These are phyloP conservation scores for Xerocomellus amylosporus DNA, from an alignment of 768 basidiomycete species.

Conservation along the genomic window DNA sequence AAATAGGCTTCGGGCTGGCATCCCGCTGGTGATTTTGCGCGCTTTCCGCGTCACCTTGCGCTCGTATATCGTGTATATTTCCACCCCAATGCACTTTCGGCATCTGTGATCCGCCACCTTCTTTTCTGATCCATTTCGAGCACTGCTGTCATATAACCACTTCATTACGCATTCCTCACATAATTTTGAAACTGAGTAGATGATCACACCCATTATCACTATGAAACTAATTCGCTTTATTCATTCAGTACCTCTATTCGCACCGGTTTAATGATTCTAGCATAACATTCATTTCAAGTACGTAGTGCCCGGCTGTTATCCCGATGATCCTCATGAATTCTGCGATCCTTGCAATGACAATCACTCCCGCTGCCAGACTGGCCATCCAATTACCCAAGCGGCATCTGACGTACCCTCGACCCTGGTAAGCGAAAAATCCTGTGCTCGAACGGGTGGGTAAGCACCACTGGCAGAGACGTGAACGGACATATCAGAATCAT, in stretches of 20 bases:
- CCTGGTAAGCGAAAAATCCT: slow-evolving; percentile 19
- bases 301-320: slow-evolving; percentile 8
- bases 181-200: slow-evolving; percentile 34
- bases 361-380: background rate
- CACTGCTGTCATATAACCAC: slow-evolving; percentile 41
- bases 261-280: slow-evolving; percentile 31
- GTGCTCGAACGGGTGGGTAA: background rate
- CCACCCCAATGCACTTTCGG: slow-evolving; percentile 20
- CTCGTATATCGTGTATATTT: slow-evolving; percentile 15
- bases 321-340: slow-evolving; percentile 7
- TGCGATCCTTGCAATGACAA: slow-evolving; percentile 10
- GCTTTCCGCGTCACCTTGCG: slow-evolving; percentile 6
- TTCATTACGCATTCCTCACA: slow-evolving; percentile 35
- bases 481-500: background rate
- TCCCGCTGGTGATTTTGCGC: slow-evolving; percentile 8
- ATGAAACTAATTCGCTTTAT: slow-evolving; percentile 34
- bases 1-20: slow-evolving; percentile 15
- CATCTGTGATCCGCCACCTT: slow-evolving; percentile 30
- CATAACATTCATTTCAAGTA: slow-evolving; percentile 27
- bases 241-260: slow-evolving; percentile 27
- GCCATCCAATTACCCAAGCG: background rate
- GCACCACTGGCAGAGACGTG: background rate
- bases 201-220: slow-evolving; percentile 24
- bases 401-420: slow-evolving; percentile 13
- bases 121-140: slow-evolving; percentile 20